These are phyloP conservation scores for Blastobotrys apis DNA, from an alignment of 1,139 yeast species.

Conservation along the genomic window DNA sequence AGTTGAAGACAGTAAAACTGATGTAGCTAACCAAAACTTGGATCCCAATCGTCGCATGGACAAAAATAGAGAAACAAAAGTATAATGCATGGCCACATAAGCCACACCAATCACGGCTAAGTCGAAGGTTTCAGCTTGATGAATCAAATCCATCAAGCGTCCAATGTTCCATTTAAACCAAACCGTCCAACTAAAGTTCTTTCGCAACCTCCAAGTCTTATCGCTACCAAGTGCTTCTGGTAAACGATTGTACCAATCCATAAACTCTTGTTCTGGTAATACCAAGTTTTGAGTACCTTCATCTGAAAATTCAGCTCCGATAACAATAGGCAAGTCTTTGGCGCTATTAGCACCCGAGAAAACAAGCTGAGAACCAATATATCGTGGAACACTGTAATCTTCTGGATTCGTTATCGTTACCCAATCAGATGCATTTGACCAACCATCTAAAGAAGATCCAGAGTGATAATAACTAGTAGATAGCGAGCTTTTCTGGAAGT, in stretches of 20 bases:
- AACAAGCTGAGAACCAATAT: slow-evolving; percentile 46
- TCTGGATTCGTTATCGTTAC: slow-evolving; percentile 25
- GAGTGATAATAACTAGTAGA: slow-evolving; percentile 28
- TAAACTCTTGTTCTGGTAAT: slow-evolving; percentile 38
- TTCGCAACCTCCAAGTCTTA: slow-evolving; percentile 66
- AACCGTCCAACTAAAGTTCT: slow-evolving; percentile 61
- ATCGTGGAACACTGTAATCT: slow-evolving; percentile 40
- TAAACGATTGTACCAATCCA: slow-evolving; percentile 34
- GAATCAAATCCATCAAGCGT: slow-evolving; percentile 51
- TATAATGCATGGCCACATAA: slow-evolving; percentile 86
- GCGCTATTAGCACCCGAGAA: slow-evolving; percentile 37
- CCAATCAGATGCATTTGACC: slow-evolving; percentile 10
- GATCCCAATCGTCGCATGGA: slow-evolving; percentile 83
- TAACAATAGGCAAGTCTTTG: slow-evolving; percentile 13
- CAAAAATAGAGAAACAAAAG: slow-evolving; percentile 68
- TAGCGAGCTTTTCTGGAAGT: slow-evolving; percentile 25
- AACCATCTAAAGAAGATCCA: slow-evolving; percentile 12
- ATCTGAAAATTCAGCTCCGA: slow-evolving; percentile 10
- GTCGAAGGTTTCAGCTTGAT: slow-evolving; percentile 84
- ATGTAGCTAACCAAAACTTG: slow-evolving; percentile 81
- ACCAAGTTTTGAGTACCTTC: slow-evolving; percentile 35
- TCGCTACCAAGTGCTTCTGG: slow-evolving; percentile 24
- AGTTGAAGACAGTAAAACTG: slow-evolving; percentile 74
- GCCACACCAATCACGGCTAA: slow-evolving; percentile 76
- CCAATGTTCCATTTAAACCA: slow-evolving; percentile 47